Base-by-base conservation (phyloP, 441 rosid genomes). In the Pelargonium citronellum region DNA sequence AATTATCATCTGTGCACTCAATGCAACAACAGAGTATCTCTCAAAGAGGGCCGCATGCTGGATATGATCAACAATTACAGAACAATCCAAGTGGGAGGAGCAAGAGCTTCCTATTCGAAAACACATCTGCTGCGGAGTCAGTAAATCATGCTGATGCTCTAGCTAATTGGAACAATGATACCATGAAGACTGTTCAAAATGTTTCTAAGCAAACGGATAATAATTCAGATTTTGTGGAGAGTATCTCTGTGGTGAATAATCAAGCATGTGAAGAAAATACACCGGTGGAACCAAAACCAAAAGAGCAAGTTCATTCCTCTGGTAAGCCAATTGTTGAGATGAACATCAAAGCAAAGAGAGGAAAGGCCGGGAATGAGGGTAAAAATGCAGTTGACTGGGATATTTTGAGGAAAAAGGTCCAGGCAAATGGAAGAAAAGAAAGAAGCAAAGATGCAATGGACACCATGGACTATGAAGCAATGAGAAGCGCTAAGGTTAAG, bases 391-490 rank as follows among this genome's bases (percentile, higher is more conserved):
- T 80, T 77, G 89, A 95, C 74, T 95, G 99, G 99, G 99, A 95
- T 71, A 69, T 68, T 58, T 78, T 95, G 71, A 84, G 99, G 74
- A 85, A 75, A 69, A 75, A 85, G 49, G 97, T 74, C 65, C 79
- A 67, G 69, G 69, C 71, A 65, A 77, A 80, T 67, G 74, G 81
- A 62, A 64, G 5, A 74, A 84, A 76, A 71, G 96, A 86, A 80
- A 84, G 87, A 83, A 82, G 83, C 72, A 51, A 72, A 69, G 88
- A 87, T 30, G 69, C 83, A 22, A 82, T 74, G 88, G 97, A 95
- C 84, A 86, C 98, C 41, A 53, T 92, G 55, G 97, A 95, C 83
- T 92, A 89, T 67, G 95, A 91, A 85, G 94, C 96, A 68, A 30
- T 95, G 79, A 89, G 98, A 79, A 46, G 77, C 39, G 91, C 91